Evolutionary conservation across 2,329 filamentous ascomycete genomes (phyloP).

Genomic region (Coleophoma eucalyptorum): DNA sequence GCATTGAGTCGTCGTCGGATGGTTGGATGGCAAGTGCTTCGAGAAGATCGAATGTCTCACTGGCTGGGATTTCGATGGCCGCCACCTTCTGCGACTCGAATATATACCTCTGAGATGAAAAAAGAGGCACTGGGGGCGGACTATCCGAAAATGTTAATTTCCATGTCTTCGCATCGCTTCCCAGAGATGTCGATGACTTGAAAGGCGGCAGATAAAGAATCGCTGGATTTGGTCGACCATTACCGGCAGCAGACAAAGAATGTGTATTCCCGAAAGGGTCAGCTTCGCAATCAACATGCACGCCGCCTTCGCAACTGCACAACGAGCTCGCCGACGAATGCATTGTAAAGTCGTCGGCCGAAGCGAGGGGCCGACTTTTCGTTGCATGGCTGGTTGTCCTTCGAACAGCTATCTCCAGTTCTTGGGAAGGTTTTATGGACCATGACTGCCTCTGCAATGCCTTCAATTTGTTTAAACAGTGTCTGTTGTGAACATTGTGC

Average conservation of each 20-base stretch:
- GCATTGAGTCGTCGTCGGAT: constrained; percentile 13
- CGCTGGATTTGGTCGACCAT: constrained; percentile 12
- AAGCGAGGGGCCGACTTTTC: constrained; percentile 11
- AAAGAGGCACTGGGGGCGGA: constrained; percentile 3
- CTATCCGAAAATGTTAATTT: constrained; percentile 15
- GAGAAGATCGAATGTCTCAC: constrained; percentile 20
- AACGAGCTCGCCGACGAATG: constrained; percentile 42
- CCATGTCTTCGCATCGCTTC: constrained; percentile 19
- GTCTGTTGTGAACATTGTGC: background rate
- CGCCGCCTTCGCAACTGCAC: constrained; percentile 35
- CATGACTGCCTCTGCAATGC: constrained; percentile 12
- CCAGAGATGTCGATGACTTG: constrained; percentile 9
- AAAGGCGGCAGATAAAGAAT: constrained; percentile 24
- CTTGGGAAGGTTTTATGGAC: constrained; percentile 11
- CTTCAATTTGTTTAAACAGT: background rate
- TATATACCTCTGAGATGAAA: background rate
- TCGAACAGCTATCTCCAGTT: constrained; percentile 4
- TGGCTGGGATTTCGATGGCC: background rate
- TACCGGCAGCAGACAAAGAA: constrained; percentile 20
- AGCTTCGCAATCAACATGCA: constrained; percentile 17
- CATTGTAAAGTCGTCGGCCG: constrained; percentile 32
- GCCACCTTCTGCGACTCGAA: background rate
- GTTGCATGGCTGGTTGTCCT: constrained; percentile 9
- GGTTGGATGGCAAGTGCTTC: constrained; percentile 25
- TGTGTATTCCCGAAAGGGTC: constrained; percentile 11